Base-by-base conservation (phyloP, 805 yeast species). In the Ogataea ganodermae region DNA sequence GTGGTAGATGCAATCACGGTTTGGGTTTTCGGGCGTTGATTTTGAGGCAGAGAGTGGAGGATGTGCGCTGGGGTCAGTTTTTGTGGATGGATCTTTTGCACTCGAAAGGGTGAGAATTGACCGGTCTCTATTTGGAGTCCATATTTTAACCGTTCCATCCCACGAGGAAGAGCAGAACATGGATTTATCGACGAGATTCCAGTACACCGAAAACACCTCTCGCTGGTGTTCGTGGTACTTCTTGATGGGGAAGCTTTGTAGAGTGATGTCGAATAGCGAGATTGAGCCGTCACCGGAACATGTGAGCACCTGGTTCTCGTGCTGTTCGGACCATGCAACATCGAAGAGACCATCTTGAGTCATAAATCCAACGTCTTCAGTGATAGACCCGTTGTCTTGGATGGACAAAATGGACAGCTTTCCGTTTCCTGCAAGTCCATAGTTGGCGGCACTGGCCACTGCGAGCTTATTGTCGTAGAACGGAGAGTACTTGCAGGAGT, bases 321-420 rank as follows among this genome's bases (percentile, higher is more conserved):
- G 92, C 5, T 74, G 45, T 64, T 92, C 99, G 47, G 91, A 86
- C 98, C 98, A 92, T 0, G 92, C 80, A 1, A 86, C 69, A 59
- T 88, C 95, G 59, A 88, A 90, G 14, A 91, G 71, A 5, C 97
- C 96, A 68, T 92, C 99, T 66, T 92, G 97, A 0, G 98, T 92
- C 51, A 89, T 89, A 71, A 88, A 92, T 13, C 77, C 65, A 4
- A 75, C 68, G 38, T 79, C 81, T 32, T 75, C 76, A 4, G 60
- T 58, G 14, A 89, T 74, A n/a, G 55, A 58, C 0, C 98, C 98
- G 51, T 73, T 69, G 18, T 81, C 79, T 44, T 76, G 79, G 39
- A 92, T 86, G 41, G 81, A 81, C 20, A 92, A 70, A 1, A 92
- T 73, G 56, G 72, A 84, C 23, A 92, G 70, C 56, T 88, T 77